Evolutionary conservation across 2,329 filamentous ascomycete genomes (phyloP).

Genomic region (Calonectria multiphialidica): DNA sequence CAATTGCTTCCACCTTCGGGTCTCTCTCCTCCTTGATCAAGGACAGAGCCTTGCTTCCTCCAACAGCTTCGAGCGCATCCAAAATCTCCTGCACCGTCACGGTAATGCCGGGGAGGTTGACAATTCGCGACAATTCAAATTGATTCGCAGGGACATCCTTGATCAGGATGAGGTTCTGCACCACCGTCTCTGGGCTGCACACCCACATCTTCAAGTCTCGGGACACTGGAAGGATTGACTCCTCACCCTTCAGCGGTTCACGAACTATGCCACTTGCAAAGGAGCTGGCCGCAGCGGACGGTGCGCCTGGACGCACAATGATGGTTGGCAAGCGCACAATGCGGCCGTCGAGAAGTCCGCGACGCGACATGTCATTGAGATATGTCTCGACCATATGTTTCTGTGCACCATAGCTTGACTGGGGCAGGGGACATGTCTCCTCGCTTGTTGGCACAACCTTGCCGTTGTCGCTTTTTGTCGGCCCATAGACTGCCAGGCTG

Average conservation of each 20-base stretch:
- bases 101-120: slow-evolving; percentile 64
- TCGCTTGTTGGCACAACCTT: slow-evolving; percentile 9
- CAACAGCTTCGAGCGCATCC: slow-evolving; percentile 60
- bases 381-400: slow-evolving; percentile 69
- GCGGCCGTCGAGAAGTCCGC: slow-evolving; percentile 69
- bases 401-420: slow-evolving; percentile 71
- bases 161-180: slow-evolving; percentile 59
- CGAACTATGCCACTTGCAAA: slow-evolving; percentile 73
- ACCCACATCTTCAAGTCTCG: slow-evolving; percentile 62
- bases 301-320: slow-evolving; percentile 69
- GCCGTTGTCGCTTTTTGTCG: background rate
- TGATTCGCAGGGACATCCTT: slow-evolving; percentile 55
- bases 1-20: slow-evolving; percentile 60
- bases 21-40: slow-evolving; percentile 61
- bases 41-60: slow-evolving; percentile 56
- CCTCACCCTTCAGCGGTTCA: slow-evolving; percentile 60
- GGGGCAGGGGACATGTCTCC: slow-evolving; percentile 54
- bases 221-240: slow-evolving; percentile 58
- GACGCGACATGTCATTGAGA: slow-evolving; percentile 52
- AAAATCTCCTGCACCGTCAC: slow-evolving; percentile 65
- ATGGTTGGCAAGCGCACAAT: slow-evolving; percentile 70
- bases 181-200: slow-evolving; percentile 62
- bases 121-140: slow-evolving; percentile 52
- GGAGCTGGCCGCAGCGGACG: slow-evolving; percentile 69
- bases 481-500: slow-evolving; percentile 69